Evolutionary conservation across 2,329 filamentous ascomycete species (phyloP).

Genomic region (Neopestalotiopsis sp.): DNA sequence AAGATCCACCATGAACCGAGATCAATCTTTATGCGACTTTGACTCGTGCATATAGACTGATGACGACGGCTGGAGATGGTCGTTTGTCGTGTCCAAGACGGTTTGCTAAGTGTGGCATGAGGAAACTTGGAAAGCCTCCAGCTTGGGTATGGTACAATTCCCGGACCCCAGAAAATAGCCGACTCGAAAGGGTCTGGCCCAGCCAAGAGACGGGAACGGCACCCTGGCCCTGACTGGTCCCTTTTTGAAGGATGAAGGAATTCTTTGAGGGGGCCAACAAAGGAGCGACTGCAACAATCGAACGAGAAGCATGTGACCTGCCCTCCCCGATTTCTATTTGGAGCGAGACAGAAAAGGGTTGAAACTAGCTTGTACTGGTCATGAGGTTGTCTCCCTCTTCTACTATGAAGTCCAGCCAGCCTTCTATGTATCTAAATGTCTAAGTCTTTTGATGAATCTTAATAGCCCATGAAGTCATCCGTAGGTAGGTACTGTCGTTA

Average conservation of each 20-base stretch:
- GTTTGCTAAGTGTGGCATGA: background rate
- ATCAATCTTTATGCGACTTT: background rate
- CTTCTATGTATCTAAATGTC: background rate
- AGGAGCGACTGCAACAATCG: background rate
- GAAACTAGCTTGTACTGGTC: background rate
- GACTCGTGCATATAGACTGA: background rate
- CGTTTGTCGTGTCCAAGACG: background rate
- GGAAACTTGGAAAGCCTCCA: too few relatives aligned
- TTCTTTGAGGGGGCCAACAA: background rate
- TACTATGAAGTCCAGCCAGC: background rate
- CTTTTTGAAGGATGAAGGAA: background rate
- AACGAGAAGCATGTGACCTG: background rate
- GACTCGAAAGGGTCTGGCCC: background rate
- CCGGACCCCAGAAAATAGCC: background rate
- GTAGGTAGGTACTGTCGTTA: conserved; percentile 9
- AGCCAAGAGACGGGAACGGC: background rate
- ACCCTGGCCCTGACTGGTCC: background rate
- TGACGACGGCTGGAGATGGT: background rate
- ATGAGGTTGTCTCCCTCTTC: background rate
- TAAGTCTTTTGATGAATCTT: background rate
- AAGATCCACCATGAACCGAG: background rate
- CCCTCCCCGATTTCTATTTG: background rate
- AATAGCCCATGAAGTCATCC: conserved; percentile 17
- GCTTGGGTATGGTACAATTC: background rate
- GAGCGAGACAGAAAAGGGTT: background rate